Evolutionary conservation across 345 rosid species (phyloP).

Genomic region (Xanthoceras sorbifolium): DNA sequence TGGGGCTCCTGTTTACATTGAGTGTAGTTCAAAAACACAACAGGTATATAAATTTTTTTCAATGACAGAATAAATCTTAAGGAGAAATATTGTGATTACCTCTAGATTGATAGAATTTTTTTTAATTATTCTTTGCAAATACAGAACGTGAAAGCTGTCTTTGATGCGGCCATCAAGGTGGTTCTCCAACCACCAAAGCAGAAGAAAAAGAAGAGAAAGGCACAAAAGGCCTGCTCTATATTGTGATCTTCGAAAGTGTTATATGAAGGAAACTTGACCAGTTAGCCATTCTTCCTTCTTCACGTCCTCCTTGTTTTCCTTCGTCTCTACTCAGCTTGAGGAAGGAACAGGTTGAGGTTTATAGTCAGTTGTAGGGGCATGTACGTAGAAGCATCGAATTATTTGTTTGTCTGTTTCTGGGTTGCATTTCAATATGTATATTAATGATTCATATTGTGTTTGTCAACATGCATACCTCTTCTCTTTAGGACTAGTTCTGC

Average conservation of each 20-base stretch:
- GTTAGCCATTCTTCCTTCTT: conserved; percentile 21
- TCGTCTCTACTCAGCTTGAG: conserved; percentile 17
- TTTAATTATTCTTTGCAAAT: conserved; percentile 17
- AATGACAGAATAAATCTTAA: neutral
- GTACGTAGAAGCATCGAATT: conserved; percentile 27
- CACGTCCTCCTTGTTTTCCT: conserved; percentile 13
- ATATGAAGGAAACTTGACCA: conserved; percentile 20
- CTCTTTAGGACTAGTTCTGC: conserved; percentile 23
- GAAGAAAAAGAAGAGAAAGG: conserved; percentile 70
- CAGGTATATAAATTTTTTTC: conserved; percentile 45
- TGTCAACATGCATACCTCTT: conserved; percentile 26
- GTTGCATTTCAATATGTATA: conserved; percentile 40
- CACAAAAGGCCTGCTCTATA: conserved; percentile 69
- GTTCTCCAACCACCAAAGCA: conserved; percentile 89
- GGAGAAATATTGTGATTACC: neutral
- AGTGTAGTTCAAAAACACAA: conserved; percentile 88
- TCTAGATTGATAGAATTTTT: neutral
- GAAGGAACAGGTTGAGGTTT: conserved; percentile 33
- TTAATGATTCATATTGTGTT: conserved; percentile 29
- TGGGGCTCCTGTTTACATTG: conserved; percentile 77
- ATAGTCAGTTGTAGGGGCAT: conserved; percentile 46
- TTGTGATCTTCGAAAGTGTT: conserved; percentile 38
- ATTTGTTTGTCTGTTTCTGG: conserved; percentile 21
- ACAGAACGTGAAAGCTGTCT: conserved; percentile 88
- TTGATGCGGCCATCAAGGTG: conserved; percentile 84